Percentiles rank a stretch among this genome's conserved stretches.
These are phyloP conservation scores for Funneliformis mosseae DNA, from an alignment of 192 early-diverging fungal species.

Conservation along the genomic window DNA sequence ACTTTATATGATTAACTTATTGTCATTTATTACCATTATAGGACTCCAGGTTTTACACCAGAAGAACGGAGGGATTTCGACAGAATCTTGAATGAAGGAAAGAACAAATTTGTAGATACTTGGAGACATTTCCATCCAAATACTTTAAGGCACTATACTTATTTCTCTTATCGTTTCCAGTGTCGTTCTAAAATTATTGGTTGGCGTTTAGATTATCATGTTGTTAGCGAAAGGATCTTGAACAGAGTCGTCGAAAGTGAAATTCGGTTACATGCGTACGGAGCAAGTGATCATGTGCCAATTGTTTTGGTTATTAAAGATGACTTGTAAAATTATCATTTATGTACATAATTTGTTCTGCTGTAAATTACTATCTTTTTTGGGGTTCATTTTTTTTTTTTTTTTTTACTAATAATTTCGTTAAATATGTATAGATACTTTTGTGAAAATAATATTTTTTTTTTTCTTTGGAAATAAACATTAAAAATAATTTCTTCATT, in stretches of 20 bases:
- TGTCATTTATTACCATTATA: constrained; percentile 18
- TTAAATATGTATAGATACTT: too few species aligned
- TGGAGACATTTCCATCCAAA: constrained; percentile 74
- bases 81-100: constrained; percentile 53
- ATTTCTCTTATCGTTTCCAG: constrained; percentile 76
- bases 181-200: constrained; percentile 71
- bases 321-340: constrained; percentile 19
- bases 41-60: constrained; percentile 79
- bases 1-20: neutral
- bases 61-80: constrained; percentile 79
- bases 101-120: constrained; percentile 66
- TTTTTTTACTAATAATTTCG: too few species aligned
- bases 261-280: constrained; percentile 74
- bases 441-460: too few species aligned
- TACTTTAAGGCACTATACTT: constrained; percentile 69
- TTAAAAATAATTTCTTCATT: too few species aligned
- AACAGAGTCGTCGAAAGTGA: constrained; percentile 61
- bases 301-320: constrained; percentile 63
- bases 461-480: too few species aligned
- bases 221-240: constrained; percentile 58
- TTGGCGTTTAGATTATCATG: constrained; percentile 90
- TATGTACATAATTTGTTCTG: neutral
- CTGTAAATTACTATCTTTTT: too few species aligned
- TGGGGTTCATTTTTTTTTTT: too few species aligned
- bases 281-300: constrained; percentile 89